phyloP scores from a whole-genome alignment of 768 basidiomycete species.

The Russula virescens region DNA sequence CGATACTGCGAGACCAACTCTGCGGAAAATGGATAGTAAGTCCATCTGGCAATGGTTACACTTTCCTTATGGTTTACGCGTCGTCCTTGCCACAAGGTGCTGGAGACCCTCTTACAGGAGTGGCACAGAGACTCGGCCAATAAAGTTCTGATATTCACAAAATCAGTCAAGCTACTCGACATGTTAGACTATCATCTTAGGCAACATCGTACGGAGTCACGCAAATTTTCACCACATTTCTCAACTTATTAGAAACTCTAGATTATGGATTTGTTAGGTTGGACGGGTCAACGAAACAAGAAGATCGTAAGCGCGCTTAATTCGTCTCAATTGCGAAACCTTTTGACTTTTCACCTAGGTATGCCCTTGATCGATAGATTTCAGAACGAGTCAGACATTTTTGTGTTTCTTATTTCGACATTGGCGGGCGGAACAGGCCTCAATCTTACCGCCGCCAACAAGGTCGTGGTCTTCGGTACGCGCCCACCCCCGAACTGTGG shows the following conservation, averaged over 20 bases:
- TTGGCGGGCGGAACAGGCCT: slow-evolving; percentile 88
- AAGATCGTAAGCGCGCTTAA: slow-evolving; percentile 48
- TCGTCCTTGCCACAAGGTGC: slow-evolving; percentile 44
- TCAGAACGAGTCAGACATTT: slow-evolving; percentile 64
- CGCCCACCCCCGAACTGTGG: background rate
- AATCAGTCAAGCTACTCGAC: slow-evolving; percentile 82
- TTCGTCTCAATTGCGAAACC: background rate
- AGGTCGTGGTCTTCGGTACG: slow-evolving; percentile 83
- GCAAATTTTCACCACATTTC: slow-evolving; percentile 22
- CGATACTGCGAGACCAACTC: slow-evolving; percentile 55
- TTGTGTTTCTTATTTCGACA: slow-evolving; percentile 85
- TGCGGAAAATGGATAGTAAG: slow-evolving; percentile 85
- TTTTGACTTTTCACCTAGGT: slow-evolving; percentile 38
- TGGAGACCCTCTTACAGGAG: slow-evolving; percentile 58
- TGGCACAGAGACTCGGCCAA: slow-evolving; percentile 62
- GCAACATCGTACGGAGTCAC: slow-evolving; percentile 39
- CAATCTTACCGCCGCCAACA: slow-evolving; percentile 89
- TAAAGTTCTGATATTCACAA: slow-evolving; percentile 92
- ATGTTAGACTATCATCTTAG: slow-evolving; percentile 76
- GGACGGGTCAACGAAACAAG: slow-evolving; percentile 69
- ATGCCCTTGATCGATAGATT: slow-evolving; percentile 86
- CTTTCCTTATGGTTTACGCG: background rate
- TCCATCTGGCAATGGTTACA: slow-evolving; percentile 5
- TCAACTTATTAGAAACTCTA: slow-evolving; percentile 11
- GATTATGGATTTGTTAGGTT: slow-evolving; percentile 62